A percentile compares a stretch with the other conserved stretches of the same genome.
These are phyloP conservation scores for Prunus mira DNA, from an alignment of 306 rosid species.

Conservation along the genomic window DNA sequence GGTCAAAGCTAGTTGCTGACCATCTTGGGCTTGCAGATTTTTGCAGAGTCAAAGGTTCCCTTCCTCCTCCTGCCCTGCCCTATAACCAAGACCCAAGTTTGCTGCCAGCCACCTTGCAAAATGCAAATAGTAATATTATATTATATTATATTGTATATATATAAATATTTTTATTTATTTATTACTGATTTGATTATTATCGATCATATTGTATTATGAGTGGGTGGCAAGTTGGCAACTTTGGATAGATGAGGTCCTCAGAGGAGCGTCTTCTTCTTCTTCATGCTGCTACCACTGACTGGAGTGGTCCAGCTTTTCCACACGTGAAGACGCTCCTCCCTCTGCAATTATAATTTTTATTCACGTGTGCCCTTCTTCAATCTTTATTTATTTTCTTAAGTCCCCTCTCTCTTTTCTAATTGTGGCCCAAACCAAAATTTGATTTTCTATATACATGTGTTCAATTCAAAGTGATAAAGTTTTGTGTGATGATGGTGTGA, in stretches of 20 bases:
- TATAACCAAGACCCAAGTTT: constrained; percentile 53
- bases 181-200: not conserved
- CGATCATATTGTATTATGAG: constrained; percentile 29
- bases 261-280: constrained; percentile 20
- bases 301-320: constrained; percentile 81
- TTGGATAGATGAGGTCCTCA: constrained; percentile 48
- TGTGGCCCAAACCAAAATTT: constrained; percentile 16
- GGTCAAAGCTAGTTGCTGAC: constrained; percentile 63
- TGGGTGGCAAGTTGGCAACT: constrained; percentile 63
- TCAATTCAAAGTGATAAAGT: no score
- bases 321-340: constrained; percentile 99
- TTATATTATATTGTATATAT: not conserved
- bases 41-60: constrained; percentile 55
- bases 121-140: not conserved
- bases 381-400: constrained; percentile 13
- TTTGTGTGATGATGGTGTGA: not conserved
- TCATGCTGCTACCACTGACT: constrained; percentile 30
- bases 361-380: constrained; percentile 69
- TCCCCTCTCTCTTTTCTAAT: not conserved
- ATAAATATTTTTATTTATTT: not conserved
- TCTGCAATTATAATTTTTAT: constrained; percentile 59
- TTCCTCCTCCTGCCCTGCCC: constrained; percentile 4
- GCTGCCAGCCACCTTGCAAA: constrained; percentile 8
- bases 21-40: constrained; percentile 57
- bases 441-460: no score